Conservation (phyloP, 352 stramenopile genomes). For the Globisporangium yorkense region DNA sequence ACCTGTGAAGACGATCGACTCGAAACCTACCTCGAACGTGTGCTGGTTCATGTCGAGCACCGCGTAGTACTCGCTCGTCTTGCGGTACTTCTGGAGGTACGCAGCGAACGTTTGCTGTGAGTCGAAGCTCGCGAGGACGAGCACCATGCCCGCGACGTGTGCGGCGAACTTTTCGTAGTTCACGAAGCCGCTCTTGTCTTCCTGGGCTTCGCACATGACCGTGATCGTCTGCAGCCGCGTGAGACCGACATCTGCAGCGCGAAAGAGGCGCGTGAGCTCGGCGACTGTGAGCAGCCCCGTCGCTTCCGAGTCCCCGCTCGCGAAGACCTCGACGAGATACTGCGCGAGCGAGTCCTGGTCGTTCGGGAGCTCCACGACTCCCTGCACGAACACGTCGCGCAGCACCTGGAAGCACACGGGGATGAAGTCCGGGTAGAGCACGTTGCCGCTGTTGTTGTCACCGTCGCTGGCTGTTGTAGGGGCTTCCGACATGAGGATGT, state of each 20-base stretch:
- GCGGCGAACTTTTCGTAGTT: constrained; percentile 68
- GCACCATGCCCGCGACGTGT: constrained; percentile 62
- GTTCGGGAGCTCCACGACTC: constrained; percentile 54
- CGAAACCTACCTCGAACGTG: constrained; percentile 45
- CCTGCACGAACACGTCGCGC: constrained; percentile 40
- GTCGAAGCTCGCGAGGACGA: constrained; percentile 62
- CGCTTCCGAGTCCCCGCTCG: constrained; percentile 53
- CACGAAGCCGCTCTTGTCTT: constrained; percentile 73
- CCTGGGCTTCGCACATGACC: constrained; percentile 60
- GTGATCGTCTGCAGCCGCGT: constrained; percentile 71
- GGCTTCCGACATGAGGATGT: constrained; percentile 60
- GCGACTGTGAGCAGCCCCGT: constrained; percentile 55
- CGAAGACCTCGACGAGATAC: constrained; percentile 72
- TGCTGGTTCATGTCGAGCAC: constrained; percentile 78
- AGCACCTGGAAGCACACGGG: constrained; percentile 57
- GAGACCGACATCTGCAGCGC: constrained; percentile 60
- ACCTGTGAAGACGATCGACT: background rate
- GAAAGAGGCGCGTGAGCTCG: constrained; percentile 54
- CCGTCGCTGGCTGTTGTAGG: background rate
- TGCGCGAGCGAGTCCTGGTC: constrained; percentile 63
- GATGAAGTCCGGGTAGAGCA: constrained; percentile 54
- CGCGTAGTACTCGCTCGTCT: constrained; percentile 72
- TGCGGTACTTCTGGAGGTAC: constrained; percentile 61
- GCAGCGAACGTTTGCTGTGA: constrained; percentile 50
- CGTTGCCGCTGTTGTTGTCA: constrained; percentile 20